These are phyloP conservation scores for Testicularia cyperi DNA, from an alignment of 1,284 basidiomycete species.

Conservation along the genomic window DNA sequence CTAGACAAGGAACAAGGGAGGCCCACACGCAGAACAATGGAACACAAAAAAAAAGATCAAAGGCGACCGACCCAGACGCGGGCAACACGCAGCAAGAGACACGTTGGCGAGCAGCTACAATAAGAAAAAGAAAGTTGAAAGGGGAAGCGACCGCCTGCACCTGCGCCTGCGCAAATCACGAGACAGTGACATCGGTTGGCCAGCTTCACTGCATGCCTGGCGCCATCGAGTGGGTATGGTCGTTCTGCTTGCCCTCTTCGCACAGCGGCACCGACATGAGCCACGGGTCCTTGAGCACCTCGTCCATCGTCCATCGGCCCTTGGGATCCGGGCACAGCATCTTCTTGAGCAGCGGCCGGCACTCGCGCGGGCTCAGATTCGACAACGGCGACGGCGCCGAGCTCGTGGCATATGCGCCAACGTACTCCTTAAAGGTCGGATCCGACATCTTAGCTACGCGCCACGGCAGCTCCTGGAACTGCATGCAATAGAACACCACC, in stretches of 20 bases:
- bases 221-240: conserved; percentile 30
- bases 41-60: no score
- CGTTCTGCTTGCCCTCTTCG: conserved; percentile 28
- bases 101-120: no score
- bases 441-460: conserved; percentile 85
- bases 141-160: no score
- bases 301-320: conserved; percentile 76
- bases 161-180: no score
- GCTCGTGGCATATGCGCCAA: conserved; percentile 66
- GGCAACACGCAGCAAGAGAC: no score
- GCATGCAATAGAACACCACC: conserved; percentile 94
- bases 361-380: conserved; percentile 83
- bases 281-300: conserved; percentile 81
- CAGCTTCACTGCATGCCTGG: conserved; percentile 8
- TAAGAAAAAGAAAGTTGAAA: no score
- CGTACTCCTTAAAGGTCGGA: conserved; percentile 79
- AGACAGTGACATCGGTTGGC: no score
- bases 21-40: no score
- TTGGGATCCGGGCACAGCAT: conserved; percentile 96
- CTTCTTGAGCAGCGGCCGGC: conserved; percentile 79
- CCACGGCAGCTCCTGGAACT: conserved; percentile 68
- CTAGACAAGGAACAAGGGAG: no score
- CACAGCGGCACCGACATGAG: conserved; percentile 60
- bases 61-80: no score
- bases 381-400: conserved; percentile 67